These are phyloP conservation scores for Chloranthus sessilifolius DNA, from an alignment of 164 flowering plant species.

Conservation along the genomic window DNA sequence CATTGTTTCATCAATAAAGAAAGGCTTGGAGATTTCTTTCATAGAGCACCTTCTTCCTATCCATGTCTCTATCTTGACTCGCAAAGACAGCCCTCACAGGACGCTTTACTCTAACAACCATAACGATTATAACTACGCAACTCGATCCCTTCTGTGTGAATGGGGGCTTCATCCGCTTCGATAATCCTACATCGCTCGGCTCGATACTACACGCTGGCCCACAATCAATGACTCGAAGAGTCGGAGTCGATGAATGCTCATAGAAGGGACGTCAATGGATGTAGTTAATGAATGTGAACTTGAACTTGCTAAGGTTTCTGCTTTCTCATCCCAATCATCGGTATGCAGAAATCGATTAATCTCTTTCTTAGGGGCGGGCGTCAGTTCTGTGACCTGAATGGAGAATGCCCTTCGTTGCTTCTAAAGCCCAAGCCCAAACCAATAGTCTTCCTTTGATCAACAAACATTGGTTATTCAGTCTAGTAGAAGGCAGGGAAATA, in stretches of 20 bases:
- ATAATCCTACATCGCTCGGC: background rate
- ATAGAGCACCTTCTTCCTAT: no score
- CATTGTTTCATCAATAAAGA: no score
- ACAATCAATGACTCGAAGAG: background rate
- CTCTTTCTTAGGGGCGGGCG: background rate
- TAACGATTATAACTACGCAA: background rate
- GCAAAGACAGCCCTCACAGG: background rate
- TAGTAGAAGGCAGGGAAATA: background rate
- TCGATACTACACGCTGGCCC: no score
- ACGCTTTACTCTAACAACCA: slow-evolving; percentile 4
- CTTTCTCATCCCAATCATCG: background rate
- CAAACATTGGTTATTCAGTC: background rate
- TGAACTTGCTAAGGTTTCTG: background rate
- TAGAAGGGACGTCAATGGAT: background rate
- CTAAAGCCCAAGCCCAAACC: background rate
- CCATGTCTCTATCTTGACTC: slow-evolving; percentile 4
- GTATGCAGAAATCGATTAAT: background rate
- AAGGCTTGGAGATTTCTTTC: no score
- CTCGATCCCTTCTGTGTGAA: slow-evolving; percentile 1
- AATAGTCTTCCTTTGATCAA: background rate
- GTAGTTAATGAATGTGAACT: background rate
- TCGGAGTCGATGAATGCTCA: background rate
- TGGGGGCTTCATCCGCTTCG: background rate
- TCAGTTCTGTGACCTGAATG: background rate
- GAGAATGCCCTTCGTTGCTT: background rate